Percentiles rank a stretch among this genome's conserved stretches.
Evolutionary conservation across 2,329 filamentous ascomycete species (phyloP).

Genomic region (Dactylellina drechsleri): DNA sequence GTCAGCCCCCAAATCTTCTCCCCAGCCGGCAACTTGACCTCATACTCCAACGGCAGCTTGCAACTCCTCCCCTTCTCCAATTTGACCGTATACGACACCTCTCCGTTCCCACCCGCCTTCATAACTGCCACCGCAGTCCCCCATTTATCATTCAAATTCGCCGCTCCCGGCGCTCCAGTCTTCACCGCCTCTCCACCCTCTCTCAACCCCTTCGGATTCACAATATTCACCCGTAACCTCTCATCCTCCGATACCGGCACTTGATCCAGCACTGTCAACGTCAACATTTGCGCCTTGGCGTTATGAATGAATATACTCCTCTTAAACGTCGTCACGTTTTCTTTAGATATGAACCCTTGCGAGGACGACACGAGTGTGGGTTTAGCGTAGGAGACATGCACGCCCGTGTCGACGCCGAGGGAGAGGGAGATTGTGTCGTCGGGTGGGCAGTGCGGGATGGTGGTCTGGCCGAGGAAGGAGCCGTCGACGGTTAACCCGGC

Average conservation of each 20-base stretch:
- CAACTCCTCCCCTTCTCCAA: constrained; percentile 70
- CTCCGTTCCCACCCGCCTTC: constrained; percentile 69
- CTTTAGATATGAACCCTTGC: constrained; percentile 56
- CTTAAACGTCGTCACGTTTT: constrained; percentile 55
- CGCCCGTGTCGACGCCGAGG: constrained; percentile 71
- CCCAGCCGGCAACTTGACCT: constrained; percentile 68
- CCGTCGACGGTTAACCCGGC: constrained; percentile 72
- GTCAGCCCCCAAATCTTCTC: constrained; percentile 61
- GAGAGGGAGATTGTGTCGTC: constrained; percentile 68
- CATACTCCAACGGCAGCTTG: constrained; percentile 71
- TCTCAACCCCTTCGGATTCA: constrained; percentile 65
- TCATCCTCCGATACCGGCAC: constrained; percentile 72
- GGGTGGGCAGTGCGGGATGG: constrained; percentile 68
- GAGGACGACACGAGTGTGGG: constrained; percentile 65
- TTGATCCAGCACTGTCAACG: constrained; percentile 70
- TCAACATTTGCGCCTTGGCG: constrained; percentile 60
- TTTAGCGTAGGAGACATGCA: constrained; percentile 68
- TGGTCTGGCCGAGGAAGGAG: constrained; percentile 70
- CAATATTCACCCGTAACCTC: constrained; percentile 66
- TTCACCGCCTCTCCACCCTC: constrained; percentile 62
- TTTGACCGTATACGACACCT: constrained; percentile 64
- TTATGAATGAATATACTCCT: constrained; percentile 56
- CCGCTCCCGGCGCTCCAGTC: constrained; percentile 59
- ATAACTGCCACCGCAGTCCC: constrained; percentile 67
- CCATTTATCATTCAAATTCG: constrained; percentile 63